These are phyloP conservation scores for Boechera retrofracta DNA, from an alignment of 345 rosid genomes.

Conservation along the genomic window DNA sequence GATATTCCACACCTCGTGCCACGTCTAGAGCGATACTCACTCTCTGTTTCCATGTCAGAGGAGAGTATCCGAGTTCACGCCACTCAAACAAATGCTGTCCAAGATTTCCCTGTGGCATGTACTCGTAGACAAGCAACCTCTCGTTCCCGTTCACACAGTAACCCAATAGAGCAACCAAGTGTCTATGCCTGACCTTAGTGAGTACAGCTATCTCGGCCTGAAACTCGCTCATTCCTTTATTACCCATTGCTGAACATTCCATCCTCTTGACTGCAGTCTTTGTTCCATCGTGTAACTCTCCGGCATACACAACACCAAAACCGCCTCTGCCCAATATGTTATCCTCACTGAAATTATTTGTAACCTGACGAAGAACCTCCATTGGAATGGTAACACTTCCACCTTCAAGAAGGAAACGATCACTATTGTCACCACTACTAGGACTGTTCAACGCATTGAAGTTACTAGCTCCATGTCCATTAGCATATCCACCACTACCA, in stretches of 20 bases:
- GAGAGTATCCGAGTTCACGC: slow-evolving; percentile 49
- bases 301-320: slow-evolving; percentile 85
- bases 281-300: slow-evolving; percentile 86
- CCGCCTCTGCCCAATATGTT: slow-evolving; percentile 87
- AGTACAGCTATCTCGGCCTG: slow-evolving; percentile 90
- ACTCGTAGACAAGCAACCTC: slow-evolving; percentile 85
- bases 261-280: slow-evolving; percentile 88
- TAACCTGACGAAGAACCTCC: slow-evolving; percentile 72
- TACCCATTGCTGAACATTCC: slow-evolving; percentile 64
- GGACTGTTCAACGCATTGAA: slow-evolving; percentile 58
- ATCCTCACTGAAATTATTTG: slow-evolving; percentile 67
- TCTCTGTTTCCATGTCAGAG: slow-evolving; percentile 86
- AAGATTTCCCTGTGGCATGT: slow-evolving; percentile 89
- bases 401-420: slow-evolving; percentile 57
- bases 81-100: slow-evolving; percentile 80
- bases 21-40: slow-evolving; percentile 81
- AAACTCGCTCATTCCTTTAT: slow-evolving; percentile 80
- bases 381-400: slow-evolving; percentile 70
- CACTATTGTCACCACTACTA: slow-evolving; percentile 65
- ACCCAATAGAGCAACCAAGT: slow-evolving; percentile 83
- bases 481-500: slow-evolving; percentile 37
- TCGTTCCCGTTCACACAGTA: slow-evolving; percentile 79
- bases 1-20: slow-evolving; percentile 90
- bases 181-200: slow-evolving; percentile 86
- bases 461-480: slow-evolving; percentile 51